A percentile compares a stretch with the other conserved stretches of the same genome.
Conservation (phyloP, 208 protist genomes). For the Wallacemonas sp. region DNA sequence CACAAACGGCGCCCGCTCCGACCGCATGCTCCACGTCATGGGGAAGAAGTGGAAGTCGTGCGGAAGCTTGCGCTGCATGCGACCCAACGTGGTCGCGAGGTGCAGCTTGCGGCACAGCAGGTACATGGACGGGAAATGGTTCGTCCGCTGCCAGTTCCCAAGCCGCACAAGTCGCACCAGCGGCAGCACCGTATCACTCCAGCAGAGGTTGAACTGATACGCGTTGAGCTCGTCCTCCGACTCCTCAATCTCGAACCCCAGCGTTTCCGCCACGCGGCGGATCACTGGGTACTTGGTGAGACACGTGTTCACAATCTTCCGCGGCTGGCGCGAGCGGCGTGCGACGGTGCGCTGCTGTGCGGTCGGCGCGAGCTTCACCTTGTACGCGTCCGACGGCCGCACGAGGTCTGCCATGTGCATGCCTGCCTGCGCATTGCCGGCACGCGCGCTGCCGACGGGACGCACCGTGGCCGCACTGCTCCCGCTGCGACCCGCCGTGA, state of each 20-base stretch:
- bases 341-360: constrained; percentile 22
- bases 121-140: constrained; percentile 96
- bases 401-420: constrained; percentile 43
- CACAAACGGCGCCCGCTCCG: constrained; percentile 72
- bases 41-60: constrained; percentile 92
- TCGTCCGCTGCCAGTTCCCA: constrained; percentile 93
- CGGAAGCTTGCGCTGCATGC: constrained; percentile 77
- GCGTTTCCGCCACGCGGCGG: constrained; percentile 65
- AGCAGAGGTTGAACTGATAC: constrained; percentile 94
- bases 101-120: constrained; percentile 93
- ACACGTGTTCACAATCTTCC: constrained; percentile 69
- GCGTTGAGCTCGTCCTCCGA: constrained; percentile 78
- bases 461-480: not conserved
- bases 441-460: constrained; percentile 5
- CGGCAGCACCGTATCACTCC: constrained; percentile 93
- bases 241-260: constrained; percentile 79
- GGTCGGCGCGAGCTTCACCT: constrained; percentile 33
- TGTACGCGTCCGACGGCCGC: constrained; percentile 45
- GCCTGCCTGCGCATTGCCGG: not conserved
- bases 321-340: constrained; percentile 39
- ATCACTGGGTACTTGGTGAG: constrained; percentile 88
- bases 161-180: constrained; percentile 87
- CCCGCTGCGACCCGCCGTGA: not conserved
- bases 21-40: constrained; percentile 87
- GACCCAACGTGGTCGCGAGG: constrained; percentile 90